Evolutionary conservation across 129 eudicot genomes (phyloP).

Genomic region (Centella asiatica): DNA sequence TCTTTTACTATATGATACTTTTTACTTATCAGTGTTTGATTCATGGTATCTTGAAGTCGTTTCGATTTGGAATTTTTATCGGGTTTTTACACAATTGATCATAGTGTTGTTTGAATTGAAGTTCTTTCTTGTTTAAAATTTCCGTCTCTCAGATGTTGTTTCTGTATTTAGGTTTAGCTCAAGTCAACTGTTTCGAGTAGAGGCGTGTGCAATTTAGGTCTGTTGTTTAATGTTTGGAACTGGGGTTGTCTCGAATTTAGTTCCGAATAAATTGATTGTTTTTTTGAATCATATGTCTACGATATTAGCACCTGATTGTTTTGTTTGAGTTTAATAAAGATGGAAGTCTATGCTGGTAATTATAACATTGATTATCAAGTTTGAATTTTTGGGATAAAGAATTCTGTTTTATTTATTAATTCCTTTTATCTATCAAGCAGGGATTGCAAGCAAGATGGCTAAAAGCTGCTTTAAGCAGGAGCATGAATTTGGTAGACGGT

Average conservation of each 20-base stretch:
- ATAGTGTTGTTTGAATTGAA: not conserved
- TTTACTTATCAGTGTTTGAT: not conserved
- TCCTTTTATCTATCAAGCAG: constrained; percentile 12
- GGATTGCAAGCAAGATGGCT: constrained; percentile 29
- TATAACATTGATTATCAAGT: not conserved
- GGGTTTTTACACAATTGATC: not conserved
- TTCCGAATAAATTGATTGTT: too few relatives aligned
- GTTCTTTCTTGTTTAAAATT: not conserved
- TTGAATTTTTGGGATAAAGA: too few relatives aligned
- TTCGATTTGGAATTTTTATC: not conserved
- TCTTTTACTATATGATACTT: not conserved
- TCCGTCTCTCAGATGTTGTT: constrained; percentile 7
- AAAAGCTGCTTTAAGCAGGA: constrained; percentile 61
- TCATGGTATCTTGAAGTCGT: not conserved
- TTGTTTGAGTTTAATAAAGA: too few relatives aligned
- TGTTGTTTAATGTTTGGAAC: not conserved
- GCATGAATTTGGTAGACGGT: constrained; percentile 46
- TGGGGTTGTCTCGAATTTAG: too few relatives aligned
- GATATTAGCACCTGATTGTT: too few relatives aligned
- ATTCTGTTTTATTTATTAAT: not conserved
- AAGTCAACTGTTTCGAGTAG: constrained; percentile 4
- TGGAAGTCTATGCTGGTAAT: not conserved
- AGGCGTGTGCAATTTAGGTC: not conserved
- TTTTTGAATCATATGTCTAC: too few relatives aligned
- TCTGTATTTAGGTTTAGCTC: not conserved